A percentile compares a stretch with the other conserved stretches of the same genome.
These are phyloP conservation scores for Leccinum disarticulatum DNA, from an alignment of 768 basidiomycete genomes.

Conservation along the genomic window DNA sequence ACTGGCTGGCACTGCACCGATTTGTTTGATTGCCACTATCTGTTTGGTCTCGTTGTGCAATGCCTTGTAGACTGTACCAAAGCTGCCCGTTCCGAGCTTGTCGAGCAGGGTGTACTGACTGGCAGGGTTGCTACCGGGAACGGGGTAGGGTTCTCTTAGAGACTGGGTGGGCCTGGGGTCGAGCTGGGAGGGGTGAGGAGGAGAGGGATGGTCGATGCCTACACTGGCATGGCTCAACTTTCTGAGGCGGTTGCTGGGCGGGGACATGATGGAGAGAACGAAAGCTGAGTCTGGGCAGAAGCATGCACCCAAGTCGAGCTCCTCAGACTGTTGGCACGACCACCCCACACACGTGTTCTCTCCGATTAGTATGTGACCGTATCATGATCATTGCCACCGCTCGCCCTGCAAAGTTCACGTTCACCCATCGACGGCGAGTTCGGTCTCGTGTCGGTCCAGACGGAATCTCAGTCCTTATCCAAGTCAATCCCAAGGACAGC, in stretches of 20 bases:
- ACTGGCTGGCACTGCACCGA: constrained; percentile 73
- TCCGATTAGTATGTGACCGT: background rate
- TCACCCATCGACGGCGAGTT: background rate
- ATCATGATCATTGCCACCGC: background rate
- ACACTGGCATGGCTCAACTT: constrained; percentile 36
- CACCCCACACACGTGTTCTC: constrained; percentile 28
- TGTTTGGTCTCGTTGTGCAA: constrained; percentile 93
- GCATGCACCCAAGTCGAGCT: constrained; percentile 1
- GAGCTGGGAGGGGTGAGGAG: constrained; percentile 44
- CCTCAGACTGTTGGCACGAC: background rate
- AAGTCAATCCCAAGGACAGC: constrained; percentile 7
- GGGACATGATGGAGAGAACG: constrained; percentile 43
- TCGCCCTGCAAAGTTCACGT: background rate
- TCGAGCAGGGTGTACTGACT: constrained; percentile 91
- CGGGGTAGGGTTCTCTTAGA: constrained; percentile 60
- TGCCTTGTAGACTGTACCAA: constrained; percentile 97
- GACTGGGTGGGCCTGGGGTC: constrained; percentile 42
- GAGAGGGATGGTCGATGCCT: constrained; percentile 34
- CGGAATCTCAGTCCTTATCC: constrained; percentile 1
- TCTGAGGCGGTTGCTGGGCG: constrained; percentile 38
- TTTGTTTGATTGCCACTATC: constrained; percentile 97
- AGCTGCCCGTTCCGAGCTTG: constrained; percentile 96
- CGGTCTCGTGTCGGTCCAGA: background rate
- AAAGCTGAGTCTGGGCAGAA: constrained; percentile 11
- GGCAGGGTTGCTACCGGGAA: constrained; percentile 78